These are phyloP conservation scores for Pholiota microspora DNA, from an alignment of 768 basidiomycete genomes.

Conservation along the genomic window DNA sequence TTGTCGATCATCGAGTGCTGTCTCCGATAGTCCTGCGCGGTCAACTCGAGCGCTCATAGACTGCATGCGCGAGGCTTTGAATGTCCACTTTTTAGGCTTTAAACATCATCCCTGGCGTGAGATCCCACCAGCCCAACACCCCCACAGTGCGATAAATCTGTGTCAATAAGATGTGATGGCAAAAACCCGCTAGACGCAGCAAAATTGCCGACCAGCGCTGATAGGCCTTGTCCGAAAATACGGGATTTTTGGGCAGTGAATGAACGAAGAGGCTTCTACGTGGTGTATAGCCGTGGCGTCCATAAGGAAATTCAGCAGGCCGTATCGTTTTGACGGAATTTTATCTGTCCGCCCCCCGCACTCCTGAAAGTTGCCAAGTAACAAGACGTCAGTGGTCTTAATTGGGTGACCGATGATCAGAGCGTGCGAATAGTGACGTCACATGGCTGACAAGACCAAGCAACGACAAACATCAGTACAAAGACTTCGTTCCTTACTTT, in stretches of 20 bases:
- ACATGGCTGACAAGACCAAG: constrained; percentile 4
- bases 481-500: too few relatives aligned
- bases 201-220: neutral
- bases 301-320: neutral
- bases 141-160: neutral
- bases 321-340: neutral
- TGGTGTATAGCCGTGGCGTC: neutral
- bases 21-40: neutral
- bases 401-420: constrained; percentile 5
- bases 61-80: neutral
- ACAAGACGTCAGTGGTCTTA: constrained; percentile 5
- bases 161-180: neutral
- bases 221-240: neutral
- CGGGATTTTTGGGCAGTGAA: neutral
- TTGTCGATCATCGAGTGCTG: neutral
- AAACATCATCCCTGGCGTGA: neutral
- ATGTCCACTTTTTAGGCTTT: neutral
- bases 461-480: constrained; percentile 1
- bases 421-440: constrained; percentile 1
- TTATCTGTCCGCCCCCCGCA: neutral
- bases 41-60: neutral
- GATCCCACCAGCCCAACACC: neutral
- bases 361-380: neutral
- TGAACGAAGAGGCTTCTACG: neutral
- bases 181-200: neutral